These are phyloP conservation scores for Cavenderia fasciculata DNA, from an alignment of 78 protist genomes.

Conservation along the genomic window DNA sequence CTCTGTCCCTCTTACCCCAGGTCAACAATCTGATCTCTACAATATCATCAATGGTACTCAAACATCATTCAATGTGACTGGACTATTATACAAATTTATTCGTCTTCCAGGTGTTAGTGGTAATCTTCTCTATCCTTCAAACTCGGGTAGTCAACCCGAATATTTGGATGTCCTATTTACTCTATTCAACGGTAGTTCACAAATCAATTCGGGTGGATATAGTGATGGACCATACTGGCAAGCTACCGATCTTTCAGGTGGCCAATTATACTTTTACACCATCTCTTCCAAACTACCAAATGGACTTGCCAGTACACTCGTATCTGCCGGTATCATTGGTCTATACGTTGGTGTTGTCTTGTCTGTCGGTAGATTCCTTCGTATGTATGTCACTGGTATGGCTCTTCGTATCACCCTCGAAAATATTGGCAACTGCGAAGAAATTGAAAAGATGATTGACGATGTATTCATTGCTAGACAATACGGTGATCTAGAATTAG, in stretches of 20 bases:
- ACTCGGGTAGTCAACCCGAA: not conserved
- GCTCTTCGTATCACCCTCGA: constrained; percentile 33
- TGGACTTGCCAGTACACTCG: constrained; percentile 66
- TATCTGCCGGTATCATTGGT: constrained; percentile 83
- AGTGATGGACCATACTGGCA: constrained; percentile 54
- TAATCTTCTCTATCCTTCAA: constrained; percentile 25
- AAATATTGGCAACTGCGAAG: constrained; percentile 75
- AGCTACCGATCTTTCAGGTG: not conserved
- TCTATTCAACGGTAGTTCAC: not conserved
- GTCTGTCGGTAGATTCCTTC: constrained; percentile 82
- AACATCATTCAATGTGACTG: not conserved
- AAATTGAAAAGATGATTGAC: constrained; percentile 61
- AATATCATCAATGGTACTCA: not conserved
- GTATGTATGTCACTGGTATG: constrained; percentile 62
- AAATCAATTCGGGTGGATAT: too few species aligned
- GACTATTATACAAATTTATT: constrained; percentile 22
- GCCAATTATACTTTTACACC: constrained; percentile 13
- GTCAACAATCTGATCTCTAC: constrained; percentile 1
- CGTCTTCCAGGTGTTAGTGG: constrained; percentile 65
- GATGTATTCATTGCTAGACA: constrained; percentile 82
- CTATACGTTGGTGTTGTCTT: constrained; percentile 83
- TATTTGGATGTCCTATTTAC: constrained; percentile 11
- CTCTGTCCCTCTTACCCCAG: not conserved
- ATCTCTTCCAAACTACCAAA: constrained; percentile 56
- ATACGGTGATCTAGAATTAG: constrained; percentile 74